Conservation (phyloP, 257 asterid species). For the Pogostemon cablin region DNA sequence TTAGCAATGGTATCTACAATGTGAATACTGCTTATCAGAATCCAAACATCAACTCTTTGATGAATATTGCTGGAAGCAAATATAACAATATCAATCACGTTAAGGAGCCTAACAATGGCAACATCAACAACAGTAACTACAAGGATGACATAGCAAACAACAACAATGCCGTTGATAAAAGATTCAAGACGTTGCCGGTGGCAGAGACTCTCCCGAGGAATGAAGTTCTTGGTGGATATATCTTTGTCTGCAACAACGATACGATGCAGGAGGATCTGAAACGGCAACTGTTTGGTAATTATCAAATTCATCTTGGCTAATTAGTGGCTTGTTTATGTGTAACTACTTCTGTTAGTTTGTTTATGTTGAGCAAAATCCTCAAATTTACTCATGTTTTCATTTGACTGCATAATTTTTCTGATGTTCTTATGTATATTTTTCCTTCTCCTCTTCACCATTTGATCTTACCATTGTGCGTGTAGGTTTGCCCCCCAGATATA, state of each 20-base stretch:
- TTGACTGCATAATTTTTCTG: conserved; percentile 12
- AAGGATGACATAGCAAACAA: conserved; percentile 51
- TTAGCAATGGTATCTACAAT: conserved; percentile 55
- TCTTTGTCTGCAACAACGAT: conserved; percentile 95
- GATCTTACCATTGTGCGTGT: conserved; percentile 25
- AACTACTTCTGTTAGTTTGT: conserved; percentile 10
- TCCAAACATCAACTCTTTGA: conserved; percentile 46
- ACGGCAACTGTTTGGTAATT: conserved; percentile 85
- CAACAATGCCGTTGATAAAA: conserved; percentile 66
- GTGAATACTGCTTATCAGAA: conserved; percentile 67
- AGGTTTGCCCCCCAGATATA: conserved; percentile 95
- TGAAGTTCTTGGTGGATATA: conserved; percentile 95
- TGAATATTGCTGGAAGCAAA: conserved; percentile 57
- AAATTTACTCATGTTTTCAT: neutral
- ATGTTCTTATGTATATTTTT: neutral
- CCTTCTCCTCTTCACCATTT: neutral
- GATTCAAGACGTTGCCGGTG: conserved; percentile 95
- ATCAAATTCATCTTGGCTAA: neutral
- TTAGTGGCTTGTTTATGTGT: neutral
- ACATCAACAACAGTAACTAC: conserved; percentile 39
- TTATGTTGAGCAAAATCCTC: neutral
- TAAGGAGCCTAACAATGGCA: conserved; percentile 54
- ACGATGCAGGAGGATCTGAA: conserved; percentile 97
- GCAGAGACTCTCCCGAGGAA: conserved; percentile 93
- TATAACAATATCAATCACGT: conserved; percentile 42